Evolutionary conservation across 331 rosid genomes (phyloP).

Genomic region (Malus hybrid): DNA sequence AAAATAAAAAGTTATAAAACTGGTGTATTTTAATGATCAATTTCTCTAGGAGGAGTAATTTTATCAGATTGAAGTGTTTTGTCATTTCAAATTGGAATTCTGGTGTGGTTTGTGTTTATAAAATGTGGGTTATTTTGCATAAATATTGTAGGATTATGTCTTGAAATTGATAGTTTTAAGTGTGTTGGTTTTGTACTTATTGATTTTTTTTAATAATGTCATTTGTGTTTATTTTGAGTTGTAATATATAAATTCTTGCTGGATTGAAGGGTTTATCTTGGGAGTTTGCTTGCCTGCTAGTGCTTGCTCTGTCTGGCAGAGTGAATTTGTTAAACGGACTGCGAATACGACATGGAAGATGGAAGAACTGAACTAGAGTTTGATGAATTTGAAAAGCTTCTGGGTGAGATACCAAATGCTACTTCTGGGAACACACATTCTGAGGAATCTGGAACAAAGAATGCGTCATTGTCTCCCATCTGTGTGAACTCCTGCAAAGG

Average conservation of each 20-base stretch:
- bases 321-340: not conserved
- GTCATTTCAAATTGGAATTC: not conserved
- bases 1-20: not conserved
- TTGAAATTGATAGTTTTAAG: not conserved
- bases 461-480: constrained; percentile 9
- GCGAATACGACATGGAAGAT: constrained; percentile 22
- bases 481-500: constrained; percentile 15
- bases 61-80: not conserved
- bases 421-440: constrained; percentile 29
- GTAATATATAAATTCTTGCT: not conserved
- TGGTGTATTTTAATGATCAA: not conserved
- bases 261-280: constrained; percentile 1
- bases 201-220: not conserved
- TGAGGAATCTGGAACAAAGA: constrained; percentile 19
- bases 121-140: not conserved
- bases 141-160: not conserved
- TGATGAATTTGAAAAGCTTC: constrained; percentile 41
- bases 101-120: not conserved
- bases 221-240: not conserved
- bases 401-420: constrained; percentile 44
- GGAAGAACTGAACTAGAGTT: constrained; percentile 25
- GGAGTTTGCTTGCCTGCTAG: constrained; percentile 1
- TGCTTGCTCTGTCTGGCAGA: constrained; percentile 11
- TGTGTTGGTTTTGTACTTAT: not conserved
- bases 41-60: not conserved